Conservation (phyloP, 345 rosid genomes). For the Populus tremula region DNA sequence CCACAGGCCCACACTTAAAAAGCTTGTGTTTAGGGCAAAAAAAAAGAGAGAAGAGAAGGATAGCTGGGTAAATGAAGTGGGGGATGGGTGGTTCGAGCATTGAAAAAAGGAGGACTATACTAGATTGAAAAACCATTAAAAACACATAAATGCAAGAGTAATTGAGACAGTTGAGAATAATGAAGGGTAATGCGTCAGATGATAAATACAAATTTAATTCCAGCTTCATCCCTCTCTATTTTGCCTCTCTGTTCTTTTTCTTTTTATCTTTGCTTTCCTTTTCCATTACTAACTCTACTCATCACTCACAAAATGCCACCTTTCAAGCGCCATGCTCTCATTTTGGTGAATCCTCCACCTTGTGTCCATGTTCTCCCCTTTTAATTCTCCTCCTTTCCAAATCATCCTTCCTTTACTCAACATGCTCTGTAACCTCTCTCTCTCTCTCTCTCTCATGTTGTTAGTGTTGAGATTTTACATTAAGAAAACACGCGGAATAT, state of each 20-base stretch:
- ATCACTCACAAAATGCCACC: conserved; percentile 56
- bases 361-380: conserved; percentile 44
- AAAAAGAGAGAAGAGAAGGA: conserved; percentile 12
- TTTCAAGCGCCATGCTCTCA: conserved; percentile 50
- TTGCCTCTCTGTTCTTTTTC: conserved; percentile 15
- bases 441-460: background rate
- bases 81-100: conserved; percentile 72
- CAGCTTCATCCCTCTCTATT: conserved; percentile 30
- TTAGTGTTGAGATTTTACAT: conserved; percentile 6
- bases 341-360: conserved; percentile 39
- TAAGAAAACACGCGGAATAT: conserved; percentile 12
- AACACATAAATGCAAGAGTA: conserved; percentile 92
- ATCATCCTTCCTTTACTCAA: conserved; percentile 12
- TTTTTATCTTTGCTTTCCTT: conserved; percentile 5
- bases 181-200: conserved; percentile 77
- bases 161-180: conserved; percentile 93
- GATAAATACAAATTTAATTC: conserved; percentile 77
- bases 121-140: conserved; percentile 72
- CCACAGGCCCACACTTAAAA: background rate
- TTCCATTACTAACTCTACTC: conserved; percentile 30
- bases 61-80: conserved; percentile 33
- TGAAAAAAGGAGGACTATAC: conserved; percentile 39
- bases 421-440: conserved; percentile 2
- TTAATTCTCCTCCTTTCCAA: conserved; percentile 37
- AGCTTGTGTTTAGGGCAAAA: conserved; percentile 6